Evolutionary conservation across 768 basidiomycete species (phyloP).

Genomic region (Glaciozyma antarctica): DNA sequence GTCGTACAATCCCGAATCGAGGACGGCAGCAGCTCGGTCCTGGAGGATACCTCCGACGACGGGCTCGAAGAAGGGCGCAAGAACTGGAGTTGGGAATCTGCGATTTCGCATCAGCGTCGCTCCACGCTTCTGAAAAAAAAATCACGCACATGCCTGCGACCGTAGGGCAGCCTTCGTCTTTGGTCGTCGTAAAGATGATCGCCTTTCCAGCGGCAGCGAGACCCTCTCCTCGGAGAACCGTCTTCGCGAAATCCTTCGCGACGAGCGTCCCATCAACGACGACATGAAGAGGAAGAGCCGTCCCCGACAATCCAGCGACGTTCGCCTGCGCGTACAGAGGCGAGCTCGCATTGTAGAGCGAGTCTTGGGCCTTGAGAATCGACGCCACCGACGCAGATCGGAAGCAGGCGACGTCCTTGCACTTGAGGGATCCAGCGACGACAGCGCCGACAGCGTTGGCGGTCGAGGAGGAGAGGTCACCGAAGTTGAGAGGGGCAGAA

Average conservation of each 20-base stretch:
- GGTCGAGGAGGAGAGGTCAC: conserved; percentile 22
- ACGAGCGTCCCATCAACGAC: conserved; percentile 61
- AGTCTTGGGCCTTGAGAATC: conserved; percentile 50
- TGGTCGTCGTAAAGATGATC: conserved; percentile 60
- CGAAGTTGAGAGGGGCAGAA: conserved; percentile 63
- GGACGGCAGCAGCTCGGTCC: conserved; percentile 44
- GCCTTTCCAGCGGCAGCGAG: conserved; percentile 9
- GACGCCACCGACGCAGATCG: conserved; percentile 46
- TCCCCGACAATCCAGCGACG: conserved; percentile 1
- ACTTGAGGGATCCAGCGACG: conserved; percentile 48
- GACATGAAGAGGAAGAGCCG: conserved; percentile 55
- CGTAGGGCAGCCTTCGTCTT: conserved; percentile 60
- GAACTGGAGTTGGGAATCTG: conserved; percentile 37
- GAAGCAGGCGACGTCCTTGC: conserved; percentile 47
- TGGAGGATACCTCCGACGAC: conserved; percentile 46
- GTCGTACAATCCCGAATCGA: conserved; percentile 32
- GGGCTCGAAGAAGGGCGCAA: conserved; percentile 41
- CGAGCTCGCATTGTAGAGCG: conserved; percentile 19
- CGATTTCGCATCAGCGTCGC: conserved; percentile 42
- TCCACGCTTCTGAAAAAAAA: not conserved
- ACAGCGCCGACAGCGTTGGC: conserved; percentile 16
- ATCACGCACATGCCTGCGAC: not conserved
- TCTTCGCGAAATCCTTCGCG: conserved; percentile 38
- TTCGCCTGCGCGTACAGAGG: not conserved
- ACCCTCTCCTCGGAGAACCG: not conserved